Evolutionary conservation across 805 yeast genomes (phyloP), one percentile per base, ranked within the genome.

Genomic region (Saturnispora ahearnii): DNA sequence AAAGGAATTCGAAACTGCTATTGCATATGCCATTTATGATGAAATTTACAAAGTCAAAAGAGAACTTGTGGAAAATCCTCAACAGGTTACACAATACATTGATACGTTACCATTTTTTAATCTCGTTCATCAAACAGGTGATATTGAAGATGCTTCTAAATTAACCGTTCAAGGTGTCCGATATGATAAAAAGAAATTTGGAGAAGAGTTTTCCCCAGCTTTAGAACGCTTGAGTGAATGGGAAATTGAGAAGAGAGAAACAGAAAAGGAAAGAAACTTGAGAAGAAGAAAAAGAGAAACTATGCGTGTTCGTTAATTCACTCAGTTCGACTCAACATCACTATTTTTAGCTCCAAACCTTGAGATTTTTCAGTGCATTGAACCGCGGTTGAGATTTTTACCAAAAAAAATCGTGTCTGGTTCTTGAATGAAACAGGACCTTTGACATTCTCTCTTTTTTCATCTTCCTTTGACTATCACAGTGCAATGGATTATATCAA

Each of bases 171-270:
- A 68, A 54, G 72, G 95, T 42, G 67, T 78, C 69, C 79, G 90
- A 62, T 75, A 74, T 60, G 96, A 84, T 60, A 75, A 78, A 30
- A 93, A 84, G 60, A 80, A 79, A 46, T 74, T 87, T 26, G 96
- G 95, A 31, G 85, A 81, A 34, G 77, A 72, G 40, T 93, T 96
- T 95, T 82, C 83, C 49, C 99, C 99, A 28, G 75, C 80, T 41
- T 84, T 91, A 6, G 98, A 91, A 65, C 78, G 80, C 12, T 73
- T 93, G 52, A 81, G 93, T 1, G 90, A 87, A 49, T 88, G 90
- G 78, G 99, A 93, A 66, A 87, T 93, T 51, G 97, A 91, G 62
- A 84, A 84, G 68, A 77, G 98, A 57, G 98, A 93, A 63, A 88
- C 89, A 57, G 99, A 93, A 67, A 81, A 95, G 61, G 96, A 90